phyloP scores from a whole-genome alignment of 2,329 filamentous ascomycete species.

The Stagonosporopsis vannaccii region DNA sequence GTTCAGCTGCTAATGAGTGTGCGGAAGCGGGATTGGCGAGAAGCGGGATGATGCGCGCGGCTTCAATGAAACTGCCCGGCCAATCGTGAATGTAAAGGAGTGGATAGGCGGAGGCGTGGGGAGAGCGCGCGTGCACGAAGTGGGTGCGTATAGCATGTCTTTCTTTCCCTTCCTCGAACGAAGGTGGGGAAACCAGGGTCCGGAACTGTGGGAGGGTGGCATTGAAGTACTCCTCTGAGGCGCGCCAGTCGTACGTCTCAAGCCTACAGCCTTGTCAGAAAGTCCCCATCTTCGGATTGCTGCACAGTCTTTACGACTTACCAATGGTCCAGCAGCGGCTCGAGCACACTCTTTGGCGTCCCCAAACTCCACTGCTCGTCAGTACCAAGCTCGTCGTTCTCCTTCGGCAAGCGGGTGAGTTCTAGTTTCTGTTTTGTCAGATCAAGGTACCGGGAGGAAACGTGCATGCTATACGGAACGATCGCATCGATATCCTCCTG shows the following conservation, averaged over 20 bases:
- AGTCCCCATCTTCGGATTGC: too few relatives aligned
- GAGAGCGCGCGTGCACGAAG: slow-evolving; percentile 68
- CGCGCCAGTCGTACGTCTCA: slow-evolving; percentile 70
- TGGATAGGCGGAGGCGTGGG: slow-evolving; percentile 63
- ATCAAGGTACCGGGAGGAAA: slow-evolving; percentile 71
- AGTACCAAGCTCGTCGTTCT: background rate
- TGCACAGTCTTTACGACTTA: slow-evolving; percentile 38
- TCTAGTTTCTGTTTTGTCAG: slow-evolving; percentile 71
- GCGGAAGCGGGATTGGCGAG: slow-evolving; percentile 58
- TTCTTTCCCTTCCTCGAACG: background rate
- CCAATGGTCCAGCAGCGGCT: slow-evolving; percentile 71
- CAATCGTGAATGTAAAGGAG: slow-evolving; percentile 71
- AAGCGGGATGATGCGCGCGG: slow-evolving; percentile 62
- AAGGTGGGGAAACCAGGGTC: slow-evolving; percentile 56
- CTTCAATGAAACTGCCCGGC: slow-evolving; percentile 68
- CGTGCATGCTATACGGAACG: slow-evolving; percentile 46
- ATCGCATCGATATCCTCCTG: slow-evolving; percentile 29
- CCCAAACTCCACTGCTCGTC: slow-evolving; percentile 57
- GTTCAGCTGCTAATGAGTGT: background rate
- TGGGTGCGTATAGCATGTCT: slow-evolving; percentile 62
- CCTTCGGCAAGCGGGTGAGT: slow-evolving; percentile 29
- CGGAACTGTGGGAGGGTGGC: slow-evolving; percentile 68
- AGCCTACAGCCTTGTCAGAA: slow-evolving; percentile 54
- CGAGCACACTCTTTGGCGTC: slow-evolving; percentile 67
- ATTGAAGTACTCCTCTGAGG: slow-evolving; percentile 67